These are phyloP conservation scores for Sporothrix dimorphospora DNA, from an alignment of 2,329 filamentous ascomycete genomes.

Conservation along the genomic window DNA sequence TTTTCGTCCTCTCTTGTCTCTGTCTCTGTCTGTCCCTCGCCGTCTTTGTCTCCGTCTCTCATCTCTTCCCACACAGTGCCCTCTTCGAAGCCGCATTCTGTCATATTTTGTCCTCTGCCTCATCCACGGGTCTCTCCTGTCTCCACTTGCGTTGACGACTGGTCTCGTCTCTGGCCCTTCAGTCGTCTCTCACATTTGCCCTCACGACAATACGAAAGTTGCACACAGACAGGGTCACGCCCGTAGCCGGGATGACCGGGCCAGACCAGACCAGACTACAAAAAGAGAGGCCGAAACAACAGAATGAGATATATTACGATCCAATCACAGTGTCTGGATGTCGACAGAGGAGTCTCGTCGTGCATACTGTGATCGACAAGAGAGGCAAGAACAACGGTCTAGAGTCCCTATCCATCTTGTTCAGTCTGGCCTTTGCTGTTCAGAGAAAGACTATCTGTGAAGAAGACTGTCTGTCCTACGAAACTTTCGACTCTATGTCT, in stretches of 20 bases:
- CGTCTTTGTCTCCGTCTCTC: not conserved
- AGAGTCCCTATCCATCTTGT: not conserved
- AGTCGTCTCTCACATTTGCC: not conserved
- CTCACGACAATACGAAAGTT: constrained; percentile 14
- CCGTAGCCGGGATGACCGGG: not conserved
- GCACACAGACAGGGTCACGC: not conserved
- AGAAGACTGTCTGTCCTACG: too few species aligned
- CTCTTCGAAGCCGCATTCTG: too few species aligned
- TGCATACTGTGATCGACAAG: not conserved
- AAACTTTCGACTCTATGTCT: too few species aligned
- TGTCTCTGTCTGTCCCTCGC: not conserved
- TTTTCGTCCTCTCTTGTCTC: not conserved
- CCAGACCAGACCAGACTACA: not conserved
- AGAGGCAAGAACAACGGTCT: not conserved
- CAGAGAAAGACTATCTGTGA: not conserved
- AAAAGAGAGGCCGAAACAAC: not conserved
- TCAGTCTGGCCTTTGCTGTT: not conserved
- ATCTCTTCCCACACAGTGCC: not conserved
- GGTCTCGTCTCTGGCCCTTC: not conserved
- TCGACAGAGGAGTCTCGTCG: not conserved
- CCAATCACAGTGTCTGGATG: constrained; percentile 20
- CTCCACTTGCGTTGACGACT: constrained; percentile 18
- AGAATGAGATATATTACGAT: constrained; percentile 25
- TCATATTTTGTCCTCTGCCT: not conserved
- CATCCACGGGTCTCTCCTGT: not conserved